phyloP scores from a whole-genome alignment of 345 rosid species.

The Turritis glabra region DNA sequence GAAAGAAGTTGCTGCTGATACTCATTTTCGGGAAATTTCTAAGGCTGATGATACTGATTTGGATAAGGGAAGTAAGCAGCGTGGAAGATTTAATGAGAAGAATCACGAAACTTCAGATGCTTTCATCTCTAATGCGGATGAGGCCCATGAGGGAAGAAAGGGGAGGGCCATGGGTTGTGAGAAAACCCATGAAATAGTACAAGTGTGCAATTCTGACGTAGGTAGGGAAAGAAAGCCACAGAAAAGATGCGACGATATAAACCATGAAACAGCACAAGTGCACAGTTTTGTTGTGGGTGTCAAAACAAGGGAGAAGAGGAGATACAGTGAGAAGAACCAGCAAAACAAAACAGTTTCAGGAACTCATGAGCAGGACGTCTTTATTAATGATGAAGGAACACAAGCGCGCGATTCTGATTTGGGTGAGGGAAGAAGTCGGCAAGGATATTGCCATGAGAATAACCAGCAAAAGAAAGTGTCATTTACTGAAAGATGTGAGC shows the following conservation, averaged over 20 bases:
- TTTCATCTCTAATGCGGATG: not conserved
- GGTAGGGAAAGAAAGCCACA: not conserved
- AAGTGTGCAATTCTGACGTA: not conserved
- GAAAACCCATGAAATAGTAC: not conserved
- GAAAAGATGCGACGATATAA: not conserved
- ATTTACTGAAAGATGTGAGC: not conserved
- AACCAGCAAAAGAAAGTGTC: constrained; percentile 9
- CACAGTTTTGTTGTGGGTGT: not conserved
- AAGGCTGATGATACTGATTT: not conserved
- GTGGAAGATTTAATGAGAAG: not conserved
- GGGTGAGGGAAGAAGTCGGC: constrained; percentile 13
- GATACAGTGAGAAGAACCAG: constrained; percentile 7
- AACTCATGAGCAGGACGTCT: not conserved
- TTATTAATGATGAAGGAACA: not conserved
- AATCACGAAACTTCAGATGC: not conserved
- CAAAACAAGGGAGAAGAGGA: not conserved
- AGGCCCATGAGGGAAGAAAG: not conserved
- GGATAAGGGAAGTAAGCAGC: not conserved
- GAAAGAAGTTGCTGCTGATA: constrained; percentile 14
- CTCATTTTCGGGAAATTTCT: not conserved
- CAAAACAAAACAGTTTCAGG: not conserved
- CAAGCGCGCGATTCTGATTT: not conserved
- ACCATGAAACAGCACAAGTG: not conserved
- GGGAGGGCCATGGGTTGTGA: not conserved
- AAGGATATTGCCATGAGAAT: constrained; percentile 7